Evolutionary conservation across 2,329 filamentous ascomycete species (phyloP).

Genomic region (Colletotrichum coccodes): DNA sequence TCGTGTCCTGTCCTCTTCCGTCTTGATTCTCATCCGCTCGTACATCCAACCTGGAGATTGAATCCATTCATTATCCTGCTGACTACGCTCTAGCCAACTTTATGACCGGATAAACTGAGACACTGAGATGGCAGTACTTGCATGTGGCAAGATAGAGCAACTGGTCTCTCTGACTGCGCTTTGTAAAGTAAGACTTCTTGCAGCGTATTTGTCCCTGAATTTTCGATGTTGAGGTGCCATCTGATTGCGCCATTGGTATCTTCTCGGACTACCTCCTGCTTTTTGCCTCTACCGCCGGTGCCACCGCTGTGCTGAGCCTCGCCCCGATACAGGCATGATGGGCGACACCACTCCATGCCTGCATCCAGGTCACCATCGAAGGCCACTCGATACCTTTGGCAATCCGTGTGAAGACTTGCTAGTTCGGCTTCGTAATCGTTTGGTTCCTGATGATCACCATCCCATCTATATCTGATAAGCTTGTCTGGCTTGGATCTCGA

Average conservation of each 20-base stretch:
- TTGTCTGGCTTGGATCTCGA: neutral
- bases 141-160: neutral
- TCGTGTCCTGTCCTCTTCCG: neutral
- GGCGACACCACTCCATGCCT: conserved; percentile 4
- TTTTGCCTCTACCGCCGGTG: conserved; percentile 5
- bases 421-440: neutral
- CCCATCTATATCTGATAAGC: neutral
- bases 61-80: conserved; percentile 13
- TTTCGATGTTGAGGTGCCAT: conserved; percentile 7
- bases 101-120: neutral
- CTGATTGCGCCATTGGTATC: conserved; percentile 18
- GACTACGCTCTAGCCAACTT: neutral
- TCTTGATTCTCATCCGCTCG: conserved; percentile 12
- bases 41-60: conserved; percentile 1
- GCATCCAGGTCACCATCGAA: neutral
- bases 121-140: neutral
- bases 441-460: no score
- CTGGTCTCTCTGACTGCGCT: neutral
- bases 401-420: neutral
- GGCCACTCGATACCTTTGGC: neutral
- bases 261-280: conserved; percentile 15
- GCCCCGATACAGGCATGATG: conserved; percentile 25
- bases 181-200: neutral
- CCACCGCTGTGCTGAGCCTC: conserved; percentile 23
- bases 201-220: neutral